These are phyloP conservation scores for Calophaca sinica DNA, from an alignment of 306 rosid species.

Conservation along the genomic window DNA sequence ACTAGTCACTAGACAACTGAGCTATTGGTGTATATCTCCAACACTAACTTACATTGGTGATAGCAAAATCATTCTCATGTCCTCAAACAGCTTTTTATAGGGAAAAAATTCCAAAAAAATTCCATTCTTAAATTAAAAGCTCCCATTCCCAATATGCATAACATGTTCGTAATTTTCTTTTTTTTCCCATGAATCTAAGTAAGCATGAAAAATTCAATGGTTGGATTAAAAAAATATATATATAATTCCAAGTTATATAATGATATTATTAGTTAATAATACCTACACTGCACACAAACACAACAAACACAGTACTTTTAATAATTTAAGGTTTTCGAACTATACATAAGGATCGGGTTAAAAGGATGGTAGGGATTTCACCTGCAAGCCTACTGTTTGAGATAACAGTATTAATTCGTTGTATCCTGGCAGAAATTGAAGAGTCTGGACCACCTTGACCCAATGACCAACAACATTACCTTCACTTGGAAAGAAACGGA, in stretches of 20 bases:
- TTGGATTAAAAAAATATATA: neutral
- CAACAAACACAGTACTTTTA: neutral
- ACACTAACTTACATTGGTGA: no score
- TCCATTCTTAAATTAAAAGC: neutral
- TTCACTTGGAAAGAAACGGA: constrained; percentile 54
- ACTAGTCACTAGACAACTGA: neutral
- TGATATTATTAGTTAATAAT: constrained; percentile 30
- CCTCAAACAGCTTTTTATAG: no score
- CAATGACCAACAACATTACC: constrained; percentile 80
- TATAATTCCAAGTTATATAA: neutral
- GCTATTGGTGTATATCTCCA: constrained; percentile 1
- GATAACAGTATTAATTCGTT: constrained; percentile 76
- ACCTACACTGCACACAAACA: neutral
- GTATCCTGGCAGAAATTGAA: constrained; percentile 77
- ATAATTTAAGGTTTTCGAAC: constrained; percentile 30
- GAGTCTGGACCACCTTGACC: constrained; percentile 80
- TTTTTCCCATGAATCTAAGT: neutral
- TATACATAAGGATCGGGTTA: constrained; percentile 27
- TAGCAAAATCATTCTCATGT: no score
- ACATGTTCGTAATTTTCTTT: constrained; percentile 5
- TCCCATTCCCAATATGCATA: constrained; percentile 4
- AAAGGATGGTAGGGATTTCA: constrained; percentile 48
- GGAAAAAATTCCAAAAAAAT: no score
- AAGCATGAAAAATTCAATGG: neutral
- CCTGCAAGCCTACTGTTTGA: constrained; percentile 95